Conservation (phyloP, 257 asterid genomes). For the Lithospermum erythrorhizon region DNA sequence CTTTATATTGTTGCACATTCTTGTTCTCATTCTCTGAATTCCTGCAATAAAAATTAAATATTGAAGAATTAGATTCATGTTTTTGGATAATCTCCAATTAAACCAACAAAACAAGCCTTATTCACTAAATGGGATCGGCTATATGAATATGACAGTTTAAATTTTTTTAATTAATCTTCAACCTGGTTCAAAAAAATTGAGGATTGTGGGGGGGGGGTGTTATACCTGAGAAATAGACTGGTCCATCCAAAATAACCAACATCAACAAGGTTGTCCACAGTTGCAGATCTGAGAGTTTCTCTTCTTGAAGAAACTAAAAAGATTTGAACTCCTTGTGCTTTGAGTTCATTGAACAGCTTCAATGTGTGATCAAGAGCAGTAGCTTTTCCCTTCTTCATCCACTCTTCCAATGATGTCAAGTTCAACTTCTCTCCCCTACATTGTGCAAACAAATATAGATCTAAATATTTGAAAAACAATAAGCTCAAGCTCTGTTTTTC, state of each 20-base stretch:
- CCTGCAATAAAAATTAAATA: constrained; percentile 13
- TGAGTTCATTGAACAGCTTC: constrained; percentile 53
- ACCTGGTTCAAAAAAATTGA: too few species aligned
- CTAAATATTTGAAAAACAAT: too few species aligned
- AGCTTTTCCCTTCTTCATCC: constrained; percentile 61
- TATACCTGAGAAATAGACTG: too few species aligned
- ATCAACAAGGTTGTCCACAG: constrained; percentile 58
- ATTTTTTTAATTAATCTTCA: too few species aligned
- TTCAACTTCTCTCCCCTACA: constrained; percentile 9
- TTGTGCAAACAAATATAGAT: not conserved
- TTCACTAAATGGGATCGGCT: too few species aligned
- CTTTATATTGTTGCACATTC: constrained; percentile 31
- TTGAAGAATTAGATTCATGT: too few species aligned
- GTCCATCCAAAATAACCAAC: constrained; percentile 71
- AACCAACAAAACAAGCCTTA: too few species aligned
- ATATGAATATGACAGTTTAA: too few species aligned
- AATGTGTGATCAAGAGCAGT: constrained; percentile 43
- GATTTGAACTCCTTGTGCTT: constrained; percentile 40
- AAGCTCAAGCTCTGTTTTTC: too few species aligned
- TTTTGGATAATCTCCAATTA: too few species aligned
- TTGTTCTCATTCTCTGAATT: constrained; percentile 34
- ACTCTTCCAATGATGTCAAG: constrained; percentile 33
- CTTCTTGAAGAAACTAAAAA: constrained; percentile 60
- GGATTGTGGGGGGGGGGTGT: too few species aligned
- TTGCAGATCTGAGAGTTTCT: constrained; percentile 63